Evolutionary conservation across 495 filamentous ascomycete genomes (phyloP).

Genomic region (Neurospora sp.): DNA sequence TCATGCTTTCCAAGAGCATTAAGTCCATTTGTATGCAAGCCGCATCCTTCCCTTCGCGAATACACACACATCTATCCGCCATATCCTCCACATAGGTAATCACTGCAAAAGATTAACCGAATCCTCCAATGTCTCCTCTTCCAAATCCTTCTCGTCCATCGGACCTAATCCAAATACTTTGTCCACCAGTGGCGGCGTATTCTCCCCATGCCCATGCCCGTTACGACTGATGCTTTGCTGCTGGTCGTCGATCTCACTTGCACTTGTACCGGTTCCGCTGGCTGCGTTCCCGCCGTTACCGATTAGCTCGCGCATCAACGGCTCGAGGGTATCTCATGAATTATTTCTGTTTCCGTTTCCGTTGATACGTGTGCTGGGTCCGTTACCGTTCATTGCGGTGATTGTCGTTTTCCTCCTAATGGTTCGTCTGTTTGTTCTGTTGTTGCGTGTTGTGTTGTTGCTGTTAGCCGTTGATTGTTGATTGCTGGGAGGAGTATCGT

Average conservation of each 20-base stretch:
- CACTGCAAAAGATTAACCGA: background rate
- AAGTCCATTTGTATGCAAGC: background rate
- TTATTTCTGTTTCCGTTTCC: background rate
- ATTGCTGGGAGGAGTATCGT: background rate
- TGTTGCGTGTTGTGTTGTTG: too few relatives aligned
- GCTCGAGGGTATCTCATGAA: conserved; percentile 9
- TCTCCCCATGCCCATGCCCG: background rate
- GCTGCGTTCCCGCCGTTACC: background rate
- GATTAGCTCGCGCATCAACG: conserved; percentile 13
- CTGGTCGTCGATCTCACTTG: background rate
- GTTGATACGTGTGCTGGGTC: background rate
- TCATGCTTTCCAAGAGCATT: too few relatives aligned
- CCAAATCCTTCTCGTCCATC: background rate
- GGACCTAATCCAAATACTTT: background rate
- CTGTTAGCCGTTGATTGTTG: background rate
- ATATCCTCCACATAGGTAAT: background rate
- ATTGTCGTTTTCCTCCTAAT: background rate
- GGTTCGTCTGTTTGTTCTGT: background rate
- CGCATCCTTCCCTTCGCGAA: background rate
- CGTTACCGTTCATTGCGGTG: background rate
- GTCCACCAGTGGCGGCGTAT: background rate
- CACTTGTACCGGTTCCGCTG: background rate
- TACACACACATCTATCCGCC: too few relatives aligned
- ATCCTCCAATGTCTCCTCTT: background rate
- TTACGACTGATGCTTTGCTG: background rate